Conservation (phyloP, 2,329 filamentous ascomycete species). For the Meredithiella fracta region DNA sequence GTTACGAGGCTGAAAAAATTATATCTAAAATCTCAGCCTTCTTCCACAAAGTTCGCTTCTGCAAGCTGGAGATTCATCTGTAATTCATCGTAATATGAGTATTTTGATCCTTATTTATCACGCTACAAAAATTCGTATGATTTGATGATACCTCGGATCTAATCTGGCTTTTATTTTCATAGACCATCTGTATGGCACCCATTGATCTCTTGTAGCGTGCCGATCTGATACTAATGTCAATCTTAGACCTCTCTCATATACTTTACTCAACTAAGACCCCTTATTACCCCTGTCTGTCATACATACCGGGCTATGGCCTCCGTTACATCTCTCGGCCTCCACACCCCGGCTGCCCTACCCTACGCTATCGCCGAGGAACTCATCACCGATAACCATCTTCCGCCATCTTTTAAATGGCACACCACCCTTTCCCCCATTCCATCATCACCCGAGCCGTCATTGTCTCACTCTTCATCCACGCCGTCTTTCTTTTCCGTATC, state of each 20-base stretch:
- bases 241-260: too few species aligned
- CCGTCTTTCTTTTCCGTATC: constrained; percentile 8
- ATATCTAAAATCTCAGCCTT: too few species aligned
- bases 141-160: neutral
- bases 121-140: neutral
- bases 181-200: too few species aligned
- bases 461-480: neutral
- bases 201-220: too few species aligned
- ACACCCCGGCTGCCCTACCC: constrained; percentile 68
- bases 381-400: constrained; percentile 48
- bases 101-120: too few species aligned
- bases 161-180: too few species aligned
- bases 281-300: neutral
- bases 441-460: neutral
- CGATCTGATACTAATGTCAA: too few species aligned
- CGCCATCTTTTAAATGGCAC: constrained; percentile 61
- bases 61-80: too few species aligned
- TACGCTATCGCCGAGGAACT: constrained; percentile 72
- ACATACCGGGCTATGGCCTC: constrained; percentile 81
- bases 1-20: too few species aligned
- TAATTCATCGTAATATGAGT: too few species aligned
- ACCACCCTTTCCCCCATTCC: constrained; percentile 18
- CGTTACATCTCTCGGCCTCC: constrained; percentile 77
- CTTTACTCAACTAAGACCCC: too few species aligned
- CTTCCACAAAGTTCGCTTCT: too few species aligned